phyloP scores from a whole-genome alignment of 2,329 filamentous ascomycete genomes.

The Diaporthe nobilis region DNA sequence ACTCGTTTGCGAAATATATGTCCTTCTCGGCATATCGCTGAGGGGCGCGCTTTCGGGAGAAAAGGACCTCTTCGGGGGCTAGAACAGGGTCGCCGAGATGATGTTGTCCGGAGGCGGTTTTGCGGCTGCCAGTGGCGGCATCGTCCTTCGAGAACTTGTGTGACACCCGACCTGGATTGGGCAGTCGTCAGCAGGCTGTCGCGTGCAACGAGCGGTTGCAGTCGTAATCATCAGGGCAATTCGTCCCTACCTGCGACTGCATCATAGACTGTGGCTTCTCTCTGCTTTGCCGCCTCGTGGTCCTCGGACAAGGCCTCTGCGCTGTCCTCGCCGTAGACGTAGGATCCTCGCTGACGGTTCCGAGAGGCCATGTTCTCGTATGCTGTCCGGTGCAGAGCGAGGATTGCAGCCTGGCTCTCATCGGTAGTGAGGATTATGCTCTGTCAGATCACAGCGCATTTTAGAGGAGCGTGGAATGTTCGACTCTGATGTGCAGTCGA shows the following conservation, averaged over 20 bases:
- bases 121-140: slow-evolving; percentile 36
- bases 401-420: not conserved
- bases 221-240: not conserved
- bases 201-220: slow-evolving; percentile 40
- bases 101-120: slow-evolving; percentile 45
- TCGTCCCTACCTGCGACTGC: slow-evolving; percentile 74
- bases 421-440: not conserved
- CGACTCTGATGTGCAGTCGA: not conserved
- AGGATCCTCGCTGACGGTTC: slow-evolving; percentile 43
- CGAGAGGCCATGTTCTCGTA: slow-evolving; percentile 46
- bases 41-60: slow-evolving; percentile 75
- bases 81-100: slow-evolving; percentile 56
- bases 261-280: slow-evolving; percentile 75
- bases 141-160: slow-evolving; percentile 38
- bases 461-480: not conserved
- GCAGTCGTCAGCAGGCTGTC: slow-evolving; percentile 23
- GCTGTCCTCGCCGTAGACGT: slow-evolving; percentile 42
- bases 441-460: not conserved
- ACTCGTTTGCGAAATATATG: slow-evolving; percentile 76
- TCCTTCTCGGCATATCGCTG: slow-evolving; percentile 79
- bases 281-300: slow-evolving; percentile 49
- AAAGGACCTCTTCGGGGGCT: slow-evolving; percentile 80
- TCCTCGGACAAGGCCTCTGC: slow-evolving; percentile 44
- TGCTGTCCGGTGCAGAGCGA: not conserved
- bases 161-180: slow-evolving; percentile 40